Evolutionary conservation across 1,284 basidiomycete species (phyloP).

Genomic region (Microstroma glucosiphilum): DNA sequence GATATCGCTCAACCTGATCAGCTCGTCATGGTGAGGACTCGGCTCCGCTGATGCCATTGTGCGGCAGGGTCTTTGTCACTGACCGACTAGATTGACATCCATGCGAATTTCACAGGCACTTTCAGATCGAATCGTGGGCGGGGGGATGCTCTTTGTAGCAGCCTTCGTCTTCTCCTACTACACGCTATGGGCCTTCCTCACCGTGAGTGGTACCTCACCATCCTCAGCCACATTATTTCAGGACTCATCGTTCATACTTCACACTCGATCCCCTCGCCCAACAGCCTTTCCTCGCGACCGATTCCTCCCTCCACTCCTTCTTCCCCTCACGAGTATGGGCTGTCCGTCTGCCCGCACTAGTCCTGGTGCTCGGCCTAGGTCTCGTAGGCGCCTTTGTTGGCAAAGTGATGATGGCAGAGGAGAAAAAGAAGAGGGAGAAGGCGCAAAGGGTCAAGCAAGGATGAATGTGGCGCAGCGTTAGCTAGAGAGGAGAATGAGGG

Average conservation of each 20-base stretch:
- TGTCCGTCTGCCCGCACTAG: conserved; percentile 71
- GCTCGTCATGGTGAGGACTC: too few relatives aligned
- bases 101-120: conserved; percentile 57
- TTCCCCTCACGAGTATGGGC: conserved; percentile 90
- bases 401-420: conserved; percentile 68
- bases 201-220: conserved; percentile 56
- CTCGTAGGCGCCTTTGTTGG: conserved; percentile 73
- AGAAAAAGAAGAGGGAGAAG: conserved; percentile 55
- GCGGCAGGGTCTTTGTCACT: too few relatives aligned
- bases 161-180: conserved; percentile 77
- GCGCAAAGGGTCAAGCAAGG: conserved; percentile 9
- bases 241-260: background rate
- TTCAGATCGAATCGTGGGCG: conserved; percentile 74
- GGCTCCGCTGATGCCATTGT: too few relatives aligned
- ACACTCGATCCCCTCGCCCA: background rate
- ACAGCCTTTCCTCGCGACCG: conserved; percentile 75
- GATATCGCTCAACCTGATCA: too few relatives aligned
- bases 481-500: background rate
- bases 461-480: background rate
- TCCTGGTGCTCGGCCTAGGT: conserved; percentile 70
- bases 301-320: conserved; percentile 65
- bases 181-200: conserved; percentile 78
- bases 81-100: too few relatives aligned
- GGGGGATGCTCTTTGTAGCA: conserved; percentile 70
- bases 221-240: background rate